Evolutionary conservation across 2,329 filamentous ascomycete genomes (phyloP), one percentile per base, ranked within the genome.

Genomic region (Cladosporium oxysporum): DNA sequence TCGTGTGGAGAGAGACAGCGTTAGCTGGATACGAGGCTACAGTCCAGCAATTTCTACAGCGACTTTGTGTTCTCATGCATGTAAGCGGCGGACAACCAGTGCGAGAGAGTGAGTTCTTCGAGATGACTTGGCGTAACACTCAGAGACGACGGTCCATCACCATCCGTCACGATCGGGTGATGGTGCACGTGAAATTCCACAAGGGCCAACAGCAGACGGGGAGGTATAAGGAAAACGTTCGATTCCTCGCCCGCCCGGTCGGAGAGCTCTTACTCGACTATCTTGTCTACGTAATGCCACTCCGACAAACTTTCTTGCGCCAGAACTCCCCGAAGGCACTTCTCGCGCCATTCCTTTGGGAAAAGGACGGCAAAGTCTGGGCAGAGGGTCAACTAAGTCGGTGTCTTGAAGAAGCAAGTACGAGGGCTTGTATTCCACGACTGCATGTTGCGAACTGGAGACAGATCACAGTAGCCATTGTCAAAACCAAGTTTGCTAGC

Each of bases 401-500:
- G 18, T 65, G 37, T 49, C 61, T 68, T 4, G 50, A 62, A 44
- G 60, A 58, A n/a, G 64, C 67, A 18, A 58, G 61, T 41, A 41
- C 23, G 26, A 55, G 67, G 16, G 65, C 67, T 11, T 49, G 28
- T n/a, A 33, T 68, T 11, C 62, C 61, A 58, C 67, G 60, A n/a
- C 58, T 68, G 18, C 57, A 58, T 44, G 35, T 68, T 58, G 55
- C 55, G 5, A 66, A 62, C 53, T 68, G 58, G 67, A 61, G 67
- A 41, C 65, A 68, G 58, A 66, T 66, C 28, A 66, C 62, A 26
- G 65, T 66, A 28, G 67, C 67, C 7, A 68, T 68, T 41, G 61
- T 66, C 47, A 68, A 68, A 31, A 68, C 65, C 26, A 65, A 68
- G 28, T 68, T 68, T 41, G 67, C 65, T 10, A 61, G 53, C 49